A percentile compares a stretch with the other conserved stretches of the same genome.
Conservation (phyloP, 768 basidiomycete genomes). For the Galerina marginata region DNA sequence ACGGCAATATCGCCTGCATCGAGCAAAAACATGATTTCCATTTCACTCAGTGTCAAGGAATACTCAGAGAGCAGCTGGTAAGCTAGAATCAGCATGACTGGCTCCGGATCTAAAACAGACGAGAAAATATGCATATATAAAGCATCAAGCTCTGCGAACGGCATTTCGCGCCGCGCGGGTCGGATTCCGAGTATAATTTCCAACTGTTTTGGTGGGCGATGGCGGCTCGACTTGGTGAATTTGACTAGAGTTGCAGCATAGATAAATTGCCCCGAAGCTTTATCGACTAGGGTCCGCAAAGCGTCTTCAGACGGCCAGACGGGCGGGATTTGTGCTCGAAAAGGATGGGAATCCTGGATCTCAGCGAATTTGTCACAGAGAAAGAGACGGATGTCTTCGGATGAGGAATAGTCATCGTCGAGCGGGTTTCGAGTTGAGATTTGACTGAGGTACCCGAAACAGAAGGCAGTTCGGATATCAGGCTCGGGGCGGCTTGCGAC, state of each 20-base stretch:
- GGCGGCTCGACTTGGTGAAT: slow-evolving; percentile 1
- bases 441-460: no score
- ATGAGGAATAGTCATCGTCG: slow-evolving; percentile 5
- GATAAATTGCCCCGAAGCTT: slow-evolving; percentile 20
- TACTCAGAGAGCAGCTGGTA: neutral
- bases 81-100: neutral
- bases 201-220: neutral
- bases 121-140: slow-evolving; percentile 2
- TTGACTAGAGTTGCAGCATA: slow-evolving; percentile 15
- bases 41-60: neutral
- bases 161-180: neutral
- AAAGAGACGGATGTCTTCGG: slow-evolving; percentile 13
- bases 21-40: neutral
- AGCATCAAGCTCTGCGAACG: slow-evolving; percentile 9
- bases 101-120: neutral
- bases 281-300: slow-evolving; percentile 3
- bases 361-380: slow-evolving; percentile 3
- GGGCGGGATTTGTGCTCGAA: neutral
- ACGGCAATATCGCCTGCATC: neutral
- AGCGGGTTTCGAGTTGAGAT: neutral
- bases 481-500: slow-evolving; percentile 12
- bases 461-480: slow-evolving; percentile 6
- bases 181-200: slow-evolving; percentile 6
- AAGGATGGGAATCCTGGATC: slow-evolving; percentile 6
- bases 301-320: slow-evolving; percentile 3